phyloP scores from a whole-genome alignment of 352 stramenopile genomes.

The Globisporangium cylindrosporum region DNA sequence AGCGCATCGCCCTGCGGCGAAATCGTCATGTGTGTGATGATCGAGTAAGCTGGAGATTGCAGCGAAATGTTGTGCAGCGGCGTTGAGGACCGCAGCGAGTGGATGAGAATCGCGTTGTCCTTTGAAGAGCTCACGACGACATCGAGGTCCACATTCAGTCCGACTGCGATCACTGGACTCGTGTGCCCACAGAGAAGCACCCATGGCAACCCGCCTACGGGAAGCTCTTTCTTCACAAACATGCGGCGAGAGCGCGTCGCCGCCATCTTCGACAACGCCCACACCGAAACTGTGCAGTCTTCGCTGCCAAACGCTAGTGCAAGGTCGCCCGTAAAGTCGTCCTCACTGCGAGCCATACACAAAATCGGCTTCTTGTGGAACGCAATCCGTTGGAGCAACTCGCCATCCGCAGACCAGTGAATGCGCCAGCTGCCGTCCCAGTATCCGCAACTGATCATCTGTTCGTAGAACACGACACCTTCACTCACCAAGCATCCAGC shows the following conservation, averaged over 20 bases:
- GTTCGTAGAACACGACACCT: conserved; percentile 85
- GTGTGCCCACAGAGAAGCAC: conserved; percentile 77
- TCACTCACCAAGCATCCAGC: conserved; percentile 68
- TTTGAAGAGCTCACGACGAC: conserved; percentile 79
- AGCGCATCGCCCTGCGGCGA: conserved; percentile 68
- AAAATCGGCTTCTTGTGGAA: conserved; percentile 88
- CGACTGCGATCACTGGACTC: conserved; percentile 72
- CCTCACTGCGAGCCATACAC: conserved; percentile 82
- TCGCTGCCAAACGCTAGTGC: conserved; percentile 82
- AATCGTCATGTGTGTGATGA: conserved; percentile 72
- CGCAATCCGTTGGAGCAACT: conserved; percentile 80
- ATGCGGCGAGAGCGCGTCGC: conserved; percentile 76
- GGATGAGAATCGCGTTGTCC: conserved; percentile 71
- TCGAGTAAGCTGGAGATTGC: conserved; percentile 38
- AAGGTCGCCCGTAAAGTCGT: conserved; percentile 84
- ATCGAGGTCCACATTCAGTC: conserved; percentile 80
- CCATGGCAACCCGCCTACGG: conserved; percentile 76
- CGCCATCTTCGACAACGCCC: conserved; percentile 80
- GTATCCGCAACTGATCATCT: conserved; percentile 88
- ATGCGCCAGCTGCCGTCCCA: conserved; percentile 88
- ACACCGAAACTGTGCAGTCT: conserved; percentile 84
- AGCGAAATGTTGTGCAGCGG: conserved; percentile 75
- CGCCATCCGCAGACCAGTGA: conserved; percentile 81
- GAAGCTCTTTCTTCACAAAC: conserved; percentile 84
- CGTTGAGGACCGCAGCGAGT: conserved; percentile 70